Evolutionary conservation across 148 eudicot genomes (phyloP).

Genomic region (Persicaria maculosa): DNA sequence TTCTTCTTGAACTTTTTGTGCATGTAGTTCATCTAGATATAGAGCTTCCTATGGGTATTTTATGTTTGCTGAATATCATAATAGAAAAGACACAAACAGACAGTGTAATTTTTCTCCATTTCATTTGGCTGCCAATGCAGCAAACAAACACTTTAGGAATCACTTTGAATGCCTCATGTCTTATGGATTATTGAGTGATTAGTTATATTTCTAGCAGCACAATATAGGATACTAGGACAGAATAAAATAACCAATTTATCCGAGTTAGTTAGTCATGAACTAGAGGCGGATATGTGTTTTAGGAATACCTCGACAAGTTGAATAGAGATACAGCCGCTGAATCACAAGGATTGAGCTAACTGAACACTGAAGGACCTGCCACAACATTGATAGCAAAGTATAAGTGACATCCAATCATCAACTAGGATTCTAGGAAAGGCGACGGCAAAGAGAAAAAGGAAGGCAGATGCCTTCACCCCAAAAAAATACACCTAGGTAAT

Average conservation of each 20-base stretch:
- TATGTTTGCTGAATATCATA: not conserved
- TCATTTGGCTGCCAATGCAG: slow-evolving; percentile 6
- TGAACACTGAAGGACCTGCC: not conserved
- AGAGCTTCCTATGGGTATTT: slow-evolving; percentile 1
- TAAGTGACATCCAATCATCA: not conserved
- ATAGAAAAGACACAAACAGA: slow-evolving; percentile 4
- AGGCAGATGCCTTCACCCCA: not conserved
- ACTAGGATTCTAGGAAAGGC: not conserved
- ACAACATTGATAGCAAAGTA: not conserved
- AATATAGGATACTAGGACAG: not conserved
- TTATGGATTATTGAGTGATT: not conserved
- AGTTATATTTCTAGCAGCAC: not conserved
- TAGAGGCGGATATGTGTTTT: not conserved
- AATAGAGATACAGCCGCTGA: not conserved
- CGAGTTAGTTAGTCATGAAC: not conserved
- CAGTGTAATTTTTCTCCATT: not conserved
- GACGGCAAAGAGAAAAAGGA: not conserved
- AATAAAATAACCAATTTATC: not conserved
- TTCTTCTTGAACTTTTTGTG: not conserved
- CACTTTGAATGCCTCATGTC: not conserved
- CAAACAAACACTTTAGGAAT: not conserved
- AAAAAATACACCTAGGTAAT: not conserved
- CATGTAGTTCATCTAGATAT: slow-evolving; percentile 10
- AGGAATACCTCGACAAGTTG: not conserved
- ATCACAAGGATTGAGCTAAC: not conserved